Conservation (phyloP, 2,329 filamentous ascomycete genomes). For the Epichloe aotearoae region DNA sequence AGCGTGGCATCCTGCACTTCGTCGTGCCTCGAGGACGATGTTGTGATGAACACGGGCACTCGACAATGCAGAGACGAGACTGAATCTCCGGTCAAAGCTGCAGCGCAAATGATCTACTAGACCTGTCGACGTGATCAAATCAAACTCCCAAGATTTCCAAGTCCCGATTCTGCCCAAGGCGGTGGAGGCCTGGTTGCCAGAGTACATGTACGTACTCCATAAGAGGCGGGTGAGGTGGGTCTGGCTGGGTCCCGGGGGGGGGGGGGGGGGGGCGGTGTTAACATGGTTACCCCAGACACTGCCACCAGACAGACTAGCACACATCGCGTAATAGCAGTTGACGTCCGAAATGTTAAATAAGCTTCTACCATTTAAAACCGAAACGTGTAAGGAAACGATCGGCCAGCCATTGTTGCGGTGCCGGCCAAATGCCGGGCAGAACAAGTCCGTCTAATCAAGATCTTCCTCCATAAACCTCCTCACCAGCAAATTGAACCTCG, state of each 20-base stretch:
- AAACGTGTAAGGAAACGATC: too few relatives aligned
- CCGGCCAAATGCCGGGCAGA: too few relatives aligned
- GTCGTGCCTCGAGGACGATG: conserved; percentile 3
- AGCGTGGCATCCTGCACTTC: conserved; percentile 26
- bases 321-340: too few relatives aligned
- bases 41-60: conserved; percentile 1
- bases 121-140: neutral
- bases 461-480: conserved; percentile 9
- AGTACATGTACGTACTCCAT: too few relatives aligned
- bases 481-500: conserved; percentile 9
- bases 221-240: too few relatives aligned
- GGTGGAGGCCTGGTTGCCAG: neutral
- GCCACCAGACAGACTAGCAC: too few relatives aligned
- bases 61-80: neutral
- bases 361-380: too few relatives aligned
- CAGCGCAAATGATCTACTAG: neutral
- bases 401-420: too few relatives aligned
- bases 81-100: neutral
- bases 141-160: neutral
- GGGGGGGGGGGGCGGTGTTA: too few relatives aligned
- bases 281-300: too few relatives aligned
- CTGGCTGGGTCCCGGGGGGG: too few relatives aligned
- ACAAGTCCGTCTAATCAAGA: neutral
- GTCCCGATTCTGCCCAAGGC: conserved; percentile 1
- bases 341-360: too few relatives aligned